Base-by-base conservation (phyloP, 2,329 filamentous ascomycete genomes). In the Penicillium sp. region DNA sequence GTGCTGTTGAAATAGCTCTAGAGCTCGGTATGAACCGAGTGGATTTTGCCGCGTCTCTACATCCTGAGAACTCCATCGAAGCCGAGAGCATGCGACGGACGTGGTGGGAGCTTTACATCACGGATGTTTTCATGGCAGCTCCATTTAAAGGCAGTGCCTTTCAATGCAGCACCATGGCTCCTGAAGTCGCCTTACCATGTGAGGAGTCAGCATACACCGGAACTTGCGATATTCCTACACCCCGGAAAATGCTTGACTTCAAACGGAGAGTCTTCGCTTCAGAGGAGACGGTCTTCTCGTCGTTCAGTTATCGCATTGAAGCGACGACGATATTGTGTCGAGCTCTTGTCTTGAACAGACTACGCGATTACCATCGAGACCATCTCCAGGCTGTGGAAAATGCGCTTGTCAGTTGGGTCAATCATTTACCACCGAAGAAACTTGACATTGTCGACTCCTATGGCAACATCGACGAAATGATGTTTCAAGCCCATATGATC, bases 51-150 rank as follows among this genome's bases (percentile, higher is more conserved):
- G 44, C 59, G 1, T 57, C 65, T 10, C 41, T 58, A 12, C 58
- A 56, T 27, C 27, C 58, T 13, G 54, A 83, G 84, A 6, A 79
- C 81, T 53, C 59, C 0, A 74, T 88, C 1, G 65, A 91, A 15
- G 87, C 92, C 63, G 90, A 95, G 69, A 89, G 86, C 64, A 87
- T 88, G 81, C 80, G 89, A 27, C 77, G 90, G 53, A 95, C 89
- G 0, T 95, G 89, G 89, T 95, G 90, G 90, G 88, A 81, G 60
- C 62, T 87, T 25, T 90, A 84, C 62, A 79, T 87, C 27, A 80
- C 87, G 9, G 89, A 95, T 61, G 87, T 87, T 42, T 86, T 91
- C 79, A 80, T 93, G 59, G 86, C 88, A 3, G 87, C 87, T 9
- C 81, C 92, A 9, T 61, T 62, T 25, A 60, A 62, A 20, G 60